Conservation (phyloP, 2,329 filamentous ascomycete genomes). For the Knoxdaviesia proteae region DNA sequence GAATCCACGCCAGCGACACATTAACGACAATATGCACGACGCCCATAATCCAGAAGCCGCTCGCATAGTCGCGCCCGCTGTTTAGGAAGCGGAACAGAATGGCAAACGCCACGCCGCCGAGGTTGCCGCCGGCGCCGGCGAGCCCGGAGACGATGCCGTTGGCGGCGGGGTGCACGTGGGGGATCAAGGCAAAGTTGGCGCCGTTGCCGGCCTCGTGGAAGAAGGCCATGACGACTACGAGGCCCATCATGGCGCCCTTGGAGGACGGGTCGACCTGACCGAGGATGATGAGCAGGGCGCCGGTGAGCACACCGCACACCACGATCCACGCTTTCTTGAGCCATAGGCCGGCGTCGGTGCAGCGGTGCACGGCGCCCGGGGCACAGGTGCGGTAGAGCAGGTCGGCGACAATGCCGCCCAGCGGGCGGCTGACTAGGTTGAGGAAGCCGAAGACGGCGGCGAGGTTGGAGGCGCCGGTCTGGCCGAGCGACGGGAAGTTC, state of each 20-base stretch:
- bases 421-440: constrained; percentile 45
- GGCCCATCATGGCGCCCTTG: constrained; percentile 48
- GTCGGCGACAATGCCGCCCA: constrained; percentile 39
- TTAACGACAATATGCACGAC: constrained; percentile 52
- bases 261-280: constrained; percentile 42
- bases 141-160: constrained; percentile 63
- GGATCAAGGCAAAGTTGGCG: constrained; percentile 68
- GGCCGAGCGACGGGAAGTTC: constrained; percentile 35
- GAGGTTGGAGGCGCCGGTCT: constrained; percentile 37
- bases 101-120: constrained; percentile 70
- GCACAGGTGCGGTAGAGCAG: constrained; percentile 16
- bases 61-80: constrained; percentile 42
- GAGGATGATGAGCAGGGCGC: constrained; percentile 38
- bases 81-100: constrained; percentile 52
- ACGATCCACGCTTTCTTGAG: constrained; percentile 24
- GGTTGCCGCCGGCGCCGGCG: constrained; percentile 61
- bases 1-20: constrained; percentile 34
- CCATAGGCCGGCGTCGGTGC: constrained; percentile 13
- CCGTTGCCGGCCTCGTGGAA: constrained; percentile 77
- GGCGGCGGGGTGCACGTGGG: constrained; percentile 64
- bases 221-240: constrained; percentile 57
- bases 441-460: constrained; percentile 58
- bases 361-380: constrained; percentile 6
- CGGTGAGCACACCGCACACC: constrained; percentile 35
- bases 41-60: constrained; percentile 65